phyloP scores from a whole-genome alignment of 2,329 filamentous ascomycete genomes.

The Pseudogymnoascus sp. region DNA sequence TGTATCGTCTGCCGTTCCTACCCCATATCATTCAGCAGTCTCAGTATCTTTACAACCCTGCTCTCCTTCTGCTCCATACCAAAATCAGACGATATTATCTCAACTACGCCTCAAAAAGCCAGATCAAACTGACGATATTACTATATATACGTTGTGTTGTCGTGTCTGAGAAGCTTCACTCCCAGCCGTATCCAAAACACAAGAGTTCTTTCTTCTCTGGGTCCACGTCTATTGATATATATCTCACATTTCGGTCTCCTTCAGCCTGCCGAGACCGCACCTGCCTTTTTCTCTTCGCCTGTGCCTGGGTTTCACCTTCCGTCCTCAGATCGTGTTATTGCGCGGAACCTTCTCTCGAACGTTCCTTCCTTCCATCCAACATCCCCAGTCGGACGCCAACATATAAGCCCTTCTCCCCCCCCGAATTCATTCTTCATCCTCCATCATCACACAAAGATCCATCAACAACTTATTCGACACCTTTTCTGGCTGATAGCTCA shows the following conservation, averaged over 20 bases:
- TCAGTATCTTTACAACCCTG: not conserved
- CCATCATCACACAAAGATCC: constrained; percentile 5
- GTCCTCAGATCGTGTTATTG: not conserved
- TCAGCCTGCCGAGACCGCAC: constrained; percentile 5
- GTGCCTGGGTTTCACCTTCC: not conserved
- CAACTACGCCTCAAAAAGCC: not conserved
- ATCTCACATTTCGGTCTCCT: not conserved
- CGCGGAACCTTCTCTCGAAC: not conserved
- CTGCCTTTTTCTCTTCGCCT: not conserved
- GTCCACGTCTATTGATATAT: not conserved
- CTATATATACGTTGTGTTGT: not conserved
- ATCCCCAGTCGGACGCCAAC: not conserved
- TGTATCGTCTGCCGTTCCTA: not conserved
- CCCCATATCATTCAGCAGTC: not conserved
- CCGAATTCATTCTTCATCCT: not conserved
- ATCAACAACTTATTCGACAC: constrained; percentile 8
- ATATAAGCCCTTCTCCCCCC: not conserved
- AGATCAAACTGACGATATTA: not conserved
- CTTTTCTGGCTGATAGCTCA: constrained; percentile 6
- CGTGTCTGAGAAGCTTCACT: constrained; percentile 1
- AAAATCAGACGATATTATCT: not conserved
- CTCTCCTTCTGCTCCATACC: not conserved
- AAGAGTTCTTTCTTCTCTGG: not conserved
- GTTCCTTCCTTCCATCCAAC: constrained; percentile 2
- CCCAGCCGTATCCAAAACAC: not conserved